Evolutionary conservation across 2,329 filamentous ascomycete species (phyloP), one percentile per base, ranked within the genome.

Genomic region (Daldinia eschscholtzii): DNA sequence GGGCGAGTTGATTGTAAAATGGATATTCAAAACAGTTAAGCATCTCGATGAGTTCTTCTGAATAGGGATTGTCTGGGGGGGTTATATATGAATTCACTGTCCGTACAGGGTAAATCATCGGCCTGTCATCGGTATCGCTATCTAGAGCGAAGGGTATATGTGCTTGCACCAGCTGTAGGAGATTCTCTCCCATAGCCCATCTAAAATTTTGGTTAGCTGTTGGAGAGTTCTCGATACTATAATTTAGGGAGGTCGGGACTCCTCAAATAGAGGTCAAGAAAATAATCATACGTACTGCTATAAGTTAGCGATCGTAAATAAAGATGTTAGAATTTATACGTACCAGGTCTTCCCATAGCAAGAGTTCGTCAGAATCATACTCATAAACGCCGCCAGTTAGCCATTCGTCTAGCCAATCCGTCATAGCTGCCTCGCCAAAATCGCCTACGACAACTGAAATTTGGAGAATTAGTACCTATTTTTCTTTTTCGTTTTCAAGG

Each of bases 271-370:
- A 26, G 9, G 4, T 12, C 42, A 2, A 13, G 12, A 26, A 20
- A 26, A 46, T 23, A 46, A 46, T 26, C 26, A 6, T 9, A 46
- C 42, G 5, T 46, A 48, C 44, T 48, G 15, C 13, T 48, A 48
- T 12, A 48, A 48, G 44, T 48, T 48, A 48, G 44, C 23, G 1
- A 48, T 6, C 23, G 12, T 6, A 48, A 26, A 13, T 3, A 23
- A n/a, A 48, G 23, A 26, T 12, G 13, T 46, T 15, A 12, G 42
- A 2, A 3, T 46, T 13, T 15, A 23, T 48, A 48, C 44, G 13
- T 48, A 48, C 44, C 44, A 48, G 15, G 20, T 48, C 44, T n/a
- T 48, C 44, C 44, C 44, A 48, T n/a, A 10, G 30, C 6, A 6
- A 1, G 30, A 33, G 6, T 3, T 15, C 35, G 13, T n/a, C 2